Conservation (phyloP, 73 alveolate genomes). For the Symbiodinium pilosum region DNA sequence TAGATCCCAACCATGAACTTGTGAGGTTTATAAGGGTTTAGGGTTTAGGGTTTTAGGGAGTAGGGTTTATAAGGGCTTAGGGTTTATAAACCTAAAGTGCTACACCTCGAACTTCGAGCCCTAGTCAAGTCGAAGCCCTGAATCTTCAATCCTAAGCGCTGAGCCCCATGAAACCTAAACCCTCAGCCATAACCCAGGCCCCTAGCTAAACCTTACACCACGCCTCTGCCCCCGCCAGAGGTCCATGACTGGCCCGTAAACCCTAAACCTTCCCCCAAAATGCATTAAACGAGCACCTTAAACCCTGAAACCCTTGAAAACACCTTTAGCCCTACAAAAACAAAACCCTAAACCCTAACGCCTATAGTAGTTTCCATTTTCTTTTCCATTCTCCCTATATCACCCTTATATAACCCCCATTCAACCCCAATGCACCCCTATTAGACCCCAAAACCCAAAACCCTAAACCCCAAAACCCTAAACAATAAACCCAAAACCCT, state of each 20-base stretch:
- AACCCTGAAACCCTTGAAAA: neutral
- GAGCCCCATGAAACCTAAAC: neutral
- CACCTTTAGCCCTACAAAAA: neutral
- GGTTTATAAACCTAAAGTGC: no score
- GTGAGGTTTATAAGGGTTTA: neutral
- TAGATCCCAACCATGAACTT: neutral
- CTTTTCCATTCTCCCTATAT: no score
- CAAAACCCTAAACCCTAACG: neutral
- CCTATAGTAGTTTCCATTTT: no score
- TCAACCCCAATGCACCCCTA: no score
- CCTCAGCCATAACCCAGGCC: neutral
- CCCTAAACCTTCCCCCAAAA: neutral
- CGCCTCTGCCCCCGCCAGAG: neutral
- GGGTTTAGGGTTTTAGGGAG: neutral
- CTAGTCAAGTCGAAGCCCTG: neutral
- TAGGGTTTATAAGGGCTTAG: neutral
- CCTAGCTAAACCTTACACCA: neutral
- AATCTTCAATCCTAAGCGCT: neutral
- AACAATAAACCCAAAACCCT: neutral
- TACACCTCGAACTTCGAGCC: no score
- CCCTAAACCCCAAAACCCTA: neutral
- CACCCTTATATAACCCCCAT: no score
- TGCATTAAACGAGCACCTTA: neutral
- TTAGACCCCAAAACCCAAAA: neutral
- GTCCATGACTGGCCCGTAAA: no score